These are phyloP conservation scores for Zopfochytrium polystomum DNA, from an alignment of 371 early-diverging fungal species.

Conservation along the genomic window DNA sequence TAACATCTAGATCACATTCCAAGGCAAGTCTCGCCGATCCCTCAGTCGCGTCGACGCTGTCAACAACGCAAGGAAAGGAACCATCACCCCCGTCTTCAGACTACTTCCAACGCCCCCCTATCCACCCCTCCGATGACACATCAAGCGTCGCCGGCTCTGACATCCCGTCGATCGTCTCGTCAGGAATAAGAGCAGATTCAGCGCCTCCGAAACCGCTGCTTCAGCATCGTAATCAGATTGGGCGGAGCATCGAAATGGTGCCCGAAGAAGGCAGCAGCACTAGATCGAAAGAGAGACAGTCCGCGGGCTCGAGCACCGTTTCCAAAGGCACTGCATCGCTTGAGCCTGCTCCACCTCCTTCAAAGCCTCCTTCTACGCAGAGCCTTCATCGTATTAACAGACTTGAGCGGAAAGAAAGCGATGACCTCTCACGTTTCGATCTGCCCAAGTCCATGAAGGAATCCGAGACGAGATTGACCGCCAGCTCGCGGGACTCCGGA, in stretches of 20 bases:
- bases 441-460: no score
- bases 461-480: no score
- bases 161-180: neutral
- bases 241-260: neutral
- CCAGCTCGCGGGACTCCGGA: no score
- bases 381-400: no score
- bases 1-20: neutral
- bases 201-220: neutral
- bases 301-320: neutral
- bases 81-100: neutral
- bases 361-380: neutral
- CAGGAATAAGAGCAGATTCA: neutral
- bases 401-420: no score
- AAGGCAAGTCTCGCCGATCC: neutral
- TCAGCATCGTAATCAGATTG: neutral
- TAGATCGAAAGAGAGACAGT: neutral
- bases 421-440: no score
- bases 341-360: neutral
- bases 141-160: neutral
- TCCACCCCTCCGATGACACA: neutral
- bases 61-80: neutral
- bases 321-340: neutral
- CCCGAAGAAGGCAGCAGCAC: neutral
- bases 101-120: neutral
- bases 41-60: neutral